Base-by-base conservation (phyloP, 169 alveolate species). In the Plasmodium gallinaceum region DNA sequence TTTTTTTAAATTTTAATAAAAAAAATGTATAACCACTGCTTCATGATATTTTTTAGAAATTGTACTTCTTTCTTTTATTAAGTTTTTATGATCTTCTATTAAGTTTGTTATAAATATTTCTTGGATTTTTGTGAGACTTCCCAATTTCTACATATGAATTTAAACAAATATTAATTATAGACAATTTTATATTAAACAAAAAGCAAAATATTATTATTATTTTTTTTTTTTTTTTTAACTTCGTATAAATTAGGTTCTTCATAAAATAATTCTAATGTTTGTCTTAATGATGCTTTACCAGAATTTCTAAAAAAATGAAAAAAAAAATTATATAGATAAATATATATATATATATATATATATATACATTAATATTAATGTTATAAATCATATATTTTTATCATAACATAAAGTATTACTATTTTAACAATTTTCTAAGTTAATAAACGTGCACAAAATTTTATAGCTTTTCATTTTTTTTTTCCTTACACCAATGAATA, bases 21-120 rank as follows among this genome's bases (percentile, higher is more conserved):
- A 32, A 32, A 14, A 32, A 65, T 65, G 26, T 65, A 32, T 37
- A 66, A 80, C 90, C 90, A 80, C 90, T 32, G 90, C 90, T 72
- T 80, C 90, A 18, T 80, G 61, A 32, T 80, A 80, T 26, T 80
- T 80, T 46, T 48, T 80, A 45, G 83, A 80, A 57, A 54, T 57
- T 9, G 48, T 37, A n/a, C 68, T 51, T 62, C 61, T 68, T 57
- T 80, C 90, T 37, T 45, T 46, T 14, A 60, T 61, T 61, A 80
- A 68, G 16, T 80, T 51, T 61, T 39, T 54, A 54, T 80, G 80
- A 26, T 80, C 90, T 42, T 80, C 73, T 42, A 80, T 46, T 58
- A 80, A 16, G 22, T 51, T 80, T 18, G 62, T 62, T 20, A 80
- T 68, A 60, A 51, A 57, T 51, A 39, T 68, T 66, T 80, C 74